Evolutionary conservation across 2,329 filamentous ascomycete species (phyloP), one percentile per base, ranked within the genome.

Genomic region (Hypomyces rosellus): DNA sequence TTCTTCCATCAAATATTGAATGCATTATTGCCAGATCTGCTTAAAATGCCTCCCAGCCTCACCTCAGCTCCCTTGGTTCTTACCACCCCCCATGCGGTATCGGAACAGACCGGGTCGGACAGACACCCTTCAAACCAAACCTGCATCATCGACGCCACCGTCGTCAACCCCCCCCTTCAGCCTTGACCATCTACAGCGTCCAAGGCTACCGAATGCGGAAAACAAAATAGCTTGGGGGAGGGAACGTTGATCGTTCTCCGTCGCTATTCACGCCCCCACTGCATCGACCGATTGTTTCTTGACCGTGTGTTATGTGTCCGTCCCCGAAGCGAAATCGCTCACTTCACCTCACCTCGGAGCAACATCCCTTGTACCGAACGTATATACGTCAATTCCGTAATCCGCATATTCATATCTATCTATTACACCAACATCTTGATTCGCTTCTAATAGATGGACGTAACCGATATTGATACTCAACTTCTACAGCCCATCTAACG

Each of bases 401-500:
- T 30, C 6, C 25, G 25, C 25, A 30, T n/a, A 30, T 8, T 30
- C 25, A 30, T 30, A 30, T 30, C 30, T 40, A 34, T 22, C 44
- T 41, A 34, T 45, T 41, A 36, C 39, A 48, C 36, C 16, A 11
- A 50, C 4, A 30, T 13, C 18, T 18, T 20, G 13, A 18, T 38
- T 38, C n/a, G 18, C 5, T 11, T 3, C 36, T 46, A 50, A 48
- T 44, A 36, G 5, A 25, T 34, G 41, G 18, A 45, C 41, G 36
- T 45, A 51, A 48, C n/a, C 41, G 30, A 45, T 45, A 48, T 25
- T 41, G 25, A 48, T 48, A 39, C 40, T 34, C 49, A 22, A 22
- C 37, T 36, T 54, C 45, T 51, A 53, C 57, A 54, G 47, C 52
- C 55, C 49, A 54, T 40, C 37, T 37, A 16, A 45, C 48, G 14